Base-by-base conservation (phyloP, 768 basidiomycete genomes). In the Pleurotus pulmonarius region DNA sequence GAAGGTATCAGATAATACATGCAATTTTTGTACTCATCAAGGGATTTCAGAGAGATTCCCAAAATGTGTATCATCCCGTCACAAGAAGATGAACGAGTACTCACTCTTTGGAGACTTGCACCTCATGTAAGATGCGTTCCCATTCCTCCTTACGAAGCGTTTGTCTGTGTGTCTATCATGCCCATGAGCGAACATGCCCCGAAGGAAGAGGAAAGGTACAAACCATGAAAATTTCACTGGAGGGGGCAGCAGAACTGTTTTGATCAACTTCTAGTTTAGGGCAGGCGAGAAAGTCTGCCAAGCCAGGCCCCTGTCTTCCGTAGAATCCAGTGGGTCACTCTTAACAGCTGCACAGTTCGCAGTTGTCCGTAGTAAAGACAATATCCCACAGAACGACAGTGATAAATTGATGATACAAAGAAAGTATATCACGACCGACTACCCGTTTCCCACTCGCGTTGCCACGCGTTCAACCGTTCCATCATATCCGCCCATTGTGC, bases 41-140 rank as follows among this genome's bases (percentile, higher is more conserved):
- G 61, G 65, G 68, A 71, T 65, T 92, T 80, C 94, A 88, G 96
- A 94, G 96, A 98, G 96, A 98, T 98, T 99, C 96, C 96, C 95
- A 98, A 79, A 87, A 70, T 76, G 70, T 81, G 73, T 75, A 69
- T 90, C 87, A 89, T 89, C 87, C 69, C 74, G 29, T 34, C 29
- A 34, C 3, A 69, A 44, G 49, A 59, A 58, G 62, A 52, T 57
- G 63, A 60, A 56, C 41, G 38, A 47, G 55, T 12, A 88, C 94
- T 87, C 83, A 98, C 95, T 85, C 74, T 79, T 96, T 96, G 26
- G 90, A 81, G 43, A 95, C 84, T 58, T 83, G 82, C 7, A 94
- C 92, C 58, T 90, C 88, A 65, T 88, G 84, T 39, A 97, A 77
- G 18, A 88, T 85, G 25, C 80, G 79, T 59, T 92, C 87, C 94